These are phyloP conservation scores for Aspergillus awamori DNA, from an alignment of 2,329 filamentous ascomycete species.

Conservation along the genomic window DNA sequence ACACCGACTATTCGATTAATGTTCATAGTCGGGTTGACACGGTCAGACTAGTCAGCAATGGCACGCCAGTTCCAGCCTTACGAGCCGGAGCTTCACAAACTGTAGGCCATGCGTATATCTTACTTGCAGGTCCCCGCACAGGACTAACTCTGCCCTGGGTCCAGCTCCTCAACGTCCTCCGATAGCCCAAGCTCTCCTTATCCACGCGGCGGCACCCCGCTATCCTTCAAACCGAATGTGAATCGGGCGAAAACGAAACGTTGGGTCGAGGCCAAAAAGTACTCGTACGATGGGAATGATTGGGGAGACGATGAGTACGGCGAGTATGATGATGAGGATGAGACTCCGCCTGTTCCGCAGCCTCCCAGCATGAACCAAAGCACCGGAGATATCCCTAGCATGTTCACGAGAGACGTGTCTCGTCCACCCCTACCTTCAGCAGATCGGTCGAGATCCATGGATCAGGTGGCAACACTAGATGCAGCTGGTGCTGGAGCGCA, in stretches of 20 bases:
- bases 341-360: slow-evolving; percentile 41
- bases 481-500: slow-evolving; percentile 22
- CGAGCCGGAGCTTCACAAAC: slow-evolving; percentile 26
- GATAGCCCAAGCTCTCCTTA: slow-evolving; percentile 34
- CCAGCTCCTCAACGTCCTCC: slow-evolving; percentile 21
- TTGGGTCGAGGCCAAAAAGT: slow-evolving; percentile 87
- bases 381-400: slow-evolving; percentile 25
- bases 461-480: slow-evolving; percentile 24
- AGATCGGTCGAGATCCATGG: slow-evolving; percentile 47
- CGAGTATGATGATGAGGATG: slow-evolving; percentile 64
- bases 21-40: slow-evolving; percentile 4
- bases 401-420: slow-evolving; percentile 13
- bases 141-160: slow-evolving; percentile 11
- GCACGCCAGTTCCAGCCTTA: slow-evolving; percentile 31
- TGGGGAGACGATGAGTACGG: slow-evolving; percentile 74
- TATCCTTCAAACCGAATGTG: slow-evolving; percentile 79
- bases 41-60: slow-evolving; percentile 25
- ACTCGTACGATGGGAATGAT: slow-evolving; percentile 89
- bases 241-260: slow-evolving; percentile 89
- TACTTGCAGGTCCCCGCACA: neutral
- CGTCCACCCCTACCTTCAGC: slow-evolving; percentile 29
- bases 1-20: slow-evolving; percentile 8
- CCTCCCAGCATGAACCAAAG: slow-evolving; percentile 31
- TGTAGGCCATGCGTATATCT: slow-evolving; percentile 24
- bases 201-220: slow-evolving; percentile 43